Evolutionary conservation across 164 flowering plant genomes (phyloP).

Genomic region (Echeveria elegans): DNA sequence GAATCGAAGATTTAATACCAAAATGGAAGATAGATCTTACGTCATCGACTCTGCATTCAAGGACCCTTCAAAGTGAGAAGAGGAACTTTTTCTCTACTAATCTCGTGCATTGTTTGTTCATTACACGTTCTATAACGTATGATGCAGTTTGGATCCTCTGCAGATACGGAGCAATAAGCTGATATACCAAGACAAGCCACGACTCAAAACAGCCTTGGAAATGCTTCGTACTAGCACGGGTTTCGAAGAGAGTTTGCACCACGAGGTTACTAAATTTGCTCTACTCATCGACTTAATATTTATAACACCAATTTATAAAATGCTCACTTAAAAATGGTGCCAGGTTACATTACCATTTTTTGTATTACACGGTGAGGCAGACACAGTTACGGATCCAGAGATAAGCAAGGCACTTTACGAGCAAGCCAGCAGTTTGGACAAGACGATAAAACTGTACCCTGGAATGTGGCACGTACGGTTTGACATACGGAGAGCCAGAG

Average conservation of each 20-base stretch:
- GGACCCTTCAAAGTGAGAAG: slow-evolving; percentile 81
- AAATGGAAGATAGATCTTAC: slow-evolving; percentile 97
- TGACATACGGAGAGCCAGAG: slow-evolving; percentile 88
- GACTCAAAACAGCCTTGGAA: slow-evolving; percentile 91
- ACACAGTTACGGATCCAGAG: slow-evolving; percentile 84
- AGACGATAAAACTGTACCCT: slow-evolving; percentile 69
- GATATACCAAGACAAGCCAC: slow-evolving; percentile 89
- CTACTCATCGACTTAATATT: too few relatives aligned
- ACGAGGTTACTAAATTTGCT: slow-evolving; percentile 32
- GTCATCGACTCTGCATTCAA: slow-evolving; percentile 89
- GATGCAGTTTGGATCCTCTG: background rate
- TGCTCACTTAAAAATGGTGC: slow-evolving; percentile 35
- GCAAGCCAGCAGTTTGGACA: slow-evolving; percentile 68
- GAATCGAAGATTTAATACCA: slow-evolving; percentile 79
- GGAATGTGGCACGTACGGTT: slow-evolving; percentile 97
- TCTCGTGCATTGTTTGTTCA: background rate
- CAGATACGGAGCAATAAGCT: slow-evolving; percentile 73
- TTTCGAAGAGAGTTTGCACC: slow-evolving; percentile 61
- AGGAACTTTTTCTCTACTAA: slow-evolving; percentile 29
- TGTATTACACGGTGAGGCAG: slow-evolving; percentile 88
- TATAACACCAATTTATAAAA: slow-evolving; percentile 17
- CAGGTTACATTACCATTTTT: background rate
- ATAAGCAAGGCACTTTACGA: slow-evolving; percentile 79
- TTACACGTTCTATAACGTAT: too few relatives aligned
- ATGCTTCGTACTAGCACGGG: slow-evolving; percentile 84